Conservation (phyloP, 768 basidiomycete species). For the Amanita polypyramis region DNA sequence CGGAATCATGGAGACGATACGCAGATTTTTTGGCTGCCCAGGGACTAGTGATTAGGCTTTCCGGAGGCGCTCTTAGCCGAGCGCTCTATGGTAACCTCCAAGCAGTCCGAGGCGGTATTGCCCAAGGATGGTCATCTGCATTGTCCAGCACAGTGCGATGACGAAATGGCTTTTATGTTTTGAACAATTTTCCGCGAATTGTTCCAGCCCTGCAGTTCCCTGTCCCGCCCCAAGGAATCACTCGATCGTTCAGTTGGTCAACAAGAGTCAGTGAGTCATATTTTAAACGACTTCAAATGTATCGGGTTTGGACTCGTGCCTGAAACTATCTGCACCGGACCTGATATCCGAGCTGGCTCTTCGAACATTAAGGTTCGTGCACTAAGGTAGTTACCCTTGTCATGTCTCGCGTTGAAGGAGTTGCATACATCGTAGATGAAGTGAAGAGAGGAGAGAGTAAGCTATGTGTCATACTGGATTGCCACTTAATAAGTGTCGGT, state of each 20-base stretch:
- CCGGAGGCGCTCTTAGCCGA: constrained; percentile 29
- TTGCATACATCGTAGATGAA: no score
- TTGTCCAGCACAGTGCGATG: not conserved
- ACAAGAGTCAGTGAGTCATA: no score
- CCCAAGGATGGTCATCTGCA: not conserved
- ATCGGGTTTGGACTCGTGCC: not conserved
- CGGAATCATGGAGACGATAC: constrained; percentile 52
- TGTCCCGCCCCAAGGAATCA: no score
- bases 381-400: no score
- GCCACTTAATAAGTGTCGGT: no score
- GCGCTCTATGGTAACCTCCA: constrained; percentile 30
- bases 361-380: no score
- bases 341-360: not conserved
- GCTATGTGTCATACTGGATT: no score
- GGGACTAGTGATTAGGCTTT: constrained; percentile 41
- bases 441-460: no score
- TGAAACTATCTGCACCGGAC: not conserved
- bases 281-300: no score
- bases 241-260: no score
- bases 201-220: no score
- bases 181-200: not conserved
- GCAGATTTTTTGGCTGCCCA: constrained; percentile 41
- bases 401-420: no score
- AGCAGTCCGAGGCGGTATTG: constrained; percentile 10
- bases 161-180: not conserved